A percentile compares a stretch with the other conserved stretches of the same genome.
phyloP scores from a whole-genome alignment of 371 early-diverging fungal species.

The Circinella umbellata region DNA sequence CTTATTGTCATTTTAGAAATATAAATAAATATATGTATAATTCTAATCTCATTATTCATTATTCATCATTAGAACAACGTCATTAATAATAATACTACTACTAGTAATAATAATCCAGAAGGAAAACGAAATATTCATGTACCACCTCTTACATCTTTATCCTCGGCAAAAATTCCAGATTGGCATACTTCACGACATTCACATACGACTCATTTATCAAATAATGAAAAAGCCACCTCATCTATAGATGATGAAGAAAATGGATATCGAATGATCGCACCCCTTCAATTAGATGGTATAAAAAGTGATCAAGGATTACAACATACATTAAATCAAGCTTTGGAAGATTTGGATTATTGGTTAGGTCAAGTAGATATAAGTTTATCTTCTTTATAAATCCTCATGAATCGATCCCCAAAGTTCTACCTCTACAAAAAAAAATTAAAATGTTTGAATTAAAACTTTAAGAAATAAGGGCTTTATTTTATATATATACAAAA shows the following conservation, averaged over 20 bases:
- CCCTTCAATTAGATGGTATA: constrained; percentile 33
- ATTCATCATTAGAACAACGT: neutral
- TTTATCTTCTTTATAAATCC: neutral
- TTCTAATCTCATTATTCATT: neutral
- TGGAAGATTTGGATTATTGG: constrained; percentile 40
- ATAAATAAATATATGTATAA: neutral
- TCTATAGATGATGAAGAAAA: constrained; percentile 12
- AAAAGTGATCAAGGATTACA: constrained; percentile 32
- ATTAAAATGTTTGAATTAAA: too few species aligned
- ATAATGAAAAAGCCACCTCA: neutral
- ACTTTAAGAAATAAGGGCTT: too few species aligned
- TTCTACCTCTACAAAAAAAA: too few species aligned
- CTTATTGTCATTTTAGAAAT: neutral
- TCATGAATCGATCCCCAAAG: too few species aligned
- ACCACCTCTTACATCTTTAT: constrained; percentile 7
- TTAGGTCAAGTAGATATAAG: constrained; percentile 21
- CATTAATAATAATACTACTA: too few species aligned
- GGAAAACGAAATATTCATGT: constrained; percentile 12
- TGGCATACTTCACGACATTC: neutral
- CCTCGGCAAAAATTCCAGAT: constrained; percentile 14
- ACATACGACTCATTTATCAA: neutral
- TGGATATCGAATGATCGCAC: constrained; percentile 13
- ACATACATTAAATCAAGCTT: constrained; percentile 28
- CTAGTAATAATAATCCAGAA: neutral
- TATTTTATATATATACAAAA: too few species aligned